phyloP scores from a whole-genome alignment of 2,329 filamentous ascomycete genomes.

The Scedosporium aurantiacum region DNA sequence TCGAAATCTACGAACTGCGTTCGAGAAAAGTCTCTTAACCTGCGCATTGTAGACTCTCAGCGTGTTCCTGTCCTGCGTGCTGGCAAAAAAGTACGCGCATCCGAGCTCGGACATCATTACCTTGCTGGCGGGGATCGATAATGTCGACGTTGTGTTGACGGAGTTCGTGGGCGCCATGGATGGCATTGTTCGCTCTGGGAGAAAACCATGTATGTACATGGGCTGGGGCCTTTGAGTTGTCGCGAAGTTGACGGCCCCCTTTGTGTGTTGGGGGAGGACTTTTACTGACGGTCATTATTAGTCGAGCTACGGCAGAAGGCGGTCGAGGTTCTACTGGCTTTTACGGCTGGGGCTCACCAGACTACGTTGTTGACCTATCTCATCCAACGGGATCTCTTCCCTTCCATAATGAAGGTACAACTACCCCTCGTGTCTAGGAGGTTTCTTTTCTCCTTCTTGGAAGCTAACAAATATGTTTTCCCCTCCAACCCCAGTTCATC shows the following conservation, averaged over 20 bases:
- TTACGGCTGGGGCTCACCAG: slow-evolving; percentile 89
- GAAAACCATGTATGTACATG: slow-evolving; percentile 49
- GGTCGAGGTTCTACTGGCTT: slow-evolving; percentile 67
- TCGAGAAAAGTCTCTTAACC: neutral
- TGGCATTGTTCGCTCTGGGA: slow-evolving; percentile 66
- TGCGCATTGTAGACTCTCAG: slow-evolving; percentile 61
- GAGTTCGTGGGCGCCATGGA: slow-evolving; percentile 82
- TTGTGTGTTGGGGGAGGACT: neutral
- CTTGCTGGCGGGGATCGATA: slow-evolving; percentile 77
- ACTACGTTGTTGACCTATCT: slow-evolving; percentile 92
- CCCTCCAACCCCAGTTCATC: slow-evolving; percentile 47
- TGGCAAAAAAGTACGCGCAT: slow-evolving; percentile 87
- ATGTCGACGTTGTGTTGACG: slow-evolving; percentile 76
- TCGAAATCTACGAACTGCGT: neutral
- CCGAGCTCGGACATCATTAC: slow-evolving; percentile 91
- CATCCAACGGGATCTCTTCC: slow-evolving; percentile 87
- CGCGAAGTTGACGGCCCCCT: no score
- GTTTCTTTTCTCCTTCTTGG: neutral
- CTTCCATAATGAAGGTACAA: slow-evolving; percentile 80
- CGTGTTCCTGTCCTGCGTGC: slow-evolving; percentile 70
- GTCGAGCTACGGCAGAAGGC: slow-evolving; percentile 69
- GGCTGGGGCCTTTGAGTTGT: no score
- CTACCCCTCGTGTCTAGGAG: neutral
- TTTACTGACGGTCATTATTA: slow-evolving; percentile 24
- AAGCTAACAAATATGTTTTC: neutral